These are phyloP conservation scores for Laetiporus sulphureus DNA, from an alignment of 1,284 basidiomycete genomes.

Conservation along the genomic window DNA sequence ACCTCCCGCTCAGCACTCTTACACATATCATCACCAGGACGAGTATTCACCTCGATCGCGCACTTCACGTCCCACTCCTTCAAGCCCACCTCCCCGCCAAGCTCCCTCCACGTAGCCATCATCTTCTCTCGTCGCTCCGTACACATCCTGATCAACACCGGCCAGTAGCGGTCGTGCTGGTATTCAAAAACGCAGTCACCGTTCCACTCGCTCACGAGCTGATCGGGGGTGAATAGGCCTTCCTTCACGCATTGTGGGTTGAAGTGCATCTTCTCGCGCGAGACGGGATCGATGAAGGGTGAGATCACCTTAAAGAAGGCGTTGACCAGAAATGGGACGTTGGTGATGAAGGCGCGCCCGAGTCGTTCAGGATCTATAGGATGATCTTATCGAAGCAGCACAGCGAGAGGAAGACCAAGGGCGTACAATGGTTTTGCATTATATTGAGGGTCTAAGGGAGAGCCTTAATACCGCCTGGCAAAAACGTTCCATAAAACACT, in stretches of 20 bases:
- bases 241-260: slow-evolving; percentile 59
- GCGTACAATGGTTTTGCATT: slow-evolving; percentile 71
- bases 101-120: slow-evolving; percentile 52
- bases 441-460: slow-evolving; percentile 53
- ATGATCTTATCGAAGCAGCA: too few species aligned
- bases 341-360: slow-evolving; percentile 77
- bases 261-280: slow-evolving; percentile 49
- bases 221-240: slow-evolving; percentile 49
- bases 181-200: slow-evolving; percentile 61
- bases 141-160: slow-evolving; percentile 49
- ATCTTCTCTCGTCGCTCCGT: slow-evolving; percentile 43
- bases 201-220: slow-evolving; percentile 58
- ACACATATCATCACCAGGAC: too few species aligned
- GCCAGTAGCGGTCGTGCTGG: slow-evolving; percentile 71
- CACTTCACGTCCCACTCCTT: slow-evolving; percentile 69
- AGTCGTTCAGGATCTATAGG: slow-evolving; percentile 91
- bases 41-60: not conserved
- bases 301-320: slow-evolving; percentile 80
- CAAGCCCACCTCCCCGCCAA: slow-evolving; percentile 60
- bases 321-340: slow-evolving; percentile 77
- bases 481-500: slow-evolving; percentile 17
- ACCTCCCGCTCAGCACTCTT: too few species aligned
- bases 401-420: too few species aligned
- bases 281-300: slow-evolving; percentile 78
- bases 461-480: not conserved